Percentiles rank a stretch among this genome's conserved stretches.
Conservation (phyloP, 305 asterid genomes). For the Fraxinus sp. region DNA sequence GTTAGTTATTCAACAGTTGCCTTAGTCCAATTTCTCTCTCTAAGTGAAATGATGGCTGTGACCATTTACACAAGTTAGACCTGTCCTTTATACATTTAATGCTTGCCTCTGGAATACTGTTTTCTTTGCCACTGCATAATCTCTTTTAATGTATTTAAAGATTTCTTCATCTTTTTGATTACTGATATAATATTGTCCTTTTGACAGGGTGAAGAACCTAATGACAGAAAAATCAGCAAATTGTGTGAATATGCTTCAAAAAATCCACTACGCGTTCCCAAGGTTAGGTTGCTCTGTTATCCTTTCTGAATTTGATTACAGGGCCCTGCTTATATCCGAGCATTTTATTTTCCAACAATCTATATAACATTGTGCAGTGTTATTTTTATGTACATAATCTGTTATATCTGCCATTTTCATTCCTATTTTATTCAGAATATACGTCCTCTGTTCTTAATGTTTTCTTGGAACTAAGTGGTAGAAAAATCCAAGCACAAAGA, state of each 20-base stretch:
- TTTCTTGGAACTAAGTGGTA: constrained; percentile 1
- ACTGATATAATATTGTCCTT: constrained; percentile 25
- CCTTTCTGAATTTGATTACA: constrained; percentile 8
- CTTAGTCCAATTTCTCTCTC: background rate
- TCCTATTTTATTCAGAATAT: background rate
- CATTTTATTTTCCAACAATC: background rate
- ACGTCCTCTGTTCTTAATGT: background rate
- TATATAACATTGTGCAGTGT: background rate
- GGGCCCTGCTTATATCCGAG: background rate
- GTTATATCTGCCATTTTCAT: background rate
- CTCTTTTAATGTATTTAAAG: background rate
- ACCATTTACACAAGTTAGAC: background rate
- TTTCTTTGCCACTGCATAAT: background rate
- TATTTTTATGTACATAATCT: background rate
- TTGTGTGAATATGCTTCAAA: constrained; percentile 76
- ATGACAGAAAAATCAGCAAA: constrained; percentile 67
- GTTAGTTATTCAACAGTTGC: background rate
- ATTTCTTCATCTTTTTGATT: constrained; percentile 3
- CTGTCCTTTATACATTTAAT: background rate
- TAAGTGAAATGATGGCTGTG: background rate
- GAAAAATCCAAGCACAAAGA: background rate
- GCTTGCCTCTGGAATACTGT: background rate
- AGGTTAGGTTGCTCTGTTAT: constrained; percentile 45
- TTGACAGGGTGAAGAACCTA: constrained; percentile 70
- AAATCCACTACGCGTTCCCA: constrained; percentile 79